Evolutionary conservation across 1,284 basidiomycete species (phyloP).

Genomic region (Sanghuangporus sanghuang): DNA sequence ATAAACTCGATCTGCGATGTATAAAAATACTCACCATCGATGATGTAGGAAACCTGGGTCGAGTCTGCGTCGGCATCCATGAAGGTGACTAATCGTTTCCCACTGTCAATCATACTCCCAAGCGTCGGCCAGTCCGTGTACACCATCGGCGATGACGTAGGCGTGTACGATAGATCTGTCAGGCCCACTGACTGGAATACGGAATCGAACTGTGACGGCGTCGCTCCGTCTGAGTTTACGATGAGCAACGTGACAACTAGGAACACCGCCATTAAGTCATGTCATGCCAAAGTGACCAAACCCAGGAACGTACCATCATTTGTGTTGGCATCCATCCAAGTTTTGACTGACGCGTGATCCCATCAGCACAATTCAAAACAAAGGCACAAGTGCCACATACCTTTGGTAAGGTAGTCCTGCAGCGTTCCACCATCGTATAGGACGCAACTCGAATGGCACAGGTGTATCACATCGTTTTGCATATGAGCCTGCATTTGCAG

Average conservation of each 20-base stretch:
- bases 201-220: conserved; percentile 52
- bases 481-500: conserved; percentile 87
- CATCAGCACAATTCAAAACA: background rate
- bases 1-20: conserved; percentile 17
- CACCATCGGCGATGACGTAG: conserved; percentile 50
- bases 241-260: conserved; percentile 82
- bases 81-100: conserved; percentile 79
- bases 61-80: conserved; percentile 78
- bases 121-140: conserved; percentile 81
- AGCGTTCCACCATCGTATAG: conserved; percentile 76
- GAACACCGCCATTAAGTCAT: conserved; percentile 13
- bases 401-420: conserved; percentile 64
- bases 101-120: conserved; percentile 71
- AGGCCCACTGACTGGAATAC: conserved; percentile 74
- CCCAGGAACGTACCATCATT: conserved; percentile 56
- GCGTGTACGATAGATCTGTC: conserved; percentile 67
- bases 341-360: conserved; percentile 50
- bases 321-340: conserved; percentile 83
- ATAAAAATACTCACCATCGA: conserved; percentile 58
- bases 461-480: conserved; percentile 52
- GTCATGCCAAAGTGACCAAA: background rate
- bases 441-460: conserved; percentile 82
- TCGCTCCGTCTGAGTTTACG: conserved; percentile 75
- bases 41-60: conserved; percentile 71
- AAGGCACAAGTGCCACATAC: conserved; percentile 30